A percentile compares a stretch with the other conserved stretches of the same genome.
Evolutionary conservation across 345 rosid species (phyloP).

Genomic region (Passiflora organensis): DNA sequence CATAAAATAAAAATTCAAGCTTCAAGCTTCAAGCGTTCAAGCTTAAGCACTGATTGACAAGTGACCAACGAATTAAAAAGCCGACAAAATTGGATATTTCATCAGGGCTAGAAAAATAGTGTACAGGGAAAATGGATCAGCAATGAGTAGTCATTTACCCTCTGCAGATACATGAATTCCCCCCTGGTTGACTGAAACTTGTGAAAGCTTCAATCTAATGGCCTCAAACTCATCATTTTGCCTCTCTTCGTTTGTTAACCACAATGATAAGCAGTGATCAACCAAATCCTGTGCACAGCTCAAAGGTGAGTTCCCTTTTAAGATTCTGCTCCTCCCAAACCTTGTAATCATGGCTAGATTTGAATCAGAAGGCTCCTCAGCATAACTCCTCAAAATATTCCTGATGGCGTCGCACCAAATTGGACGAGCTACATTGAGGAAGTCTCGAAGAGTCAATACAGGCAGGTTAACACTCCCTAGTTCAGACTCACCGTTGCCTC

Average conservation of each 20-base stretch:
- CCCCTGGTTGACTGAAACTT: slow-evolving; percentile 25
- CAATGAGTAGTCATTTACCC: slow-evolving; percentile 2
- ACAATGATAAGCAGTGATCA: slow-evolving; percentile 45
- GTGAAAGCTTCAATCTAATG: slow-evolving; percentile 45
- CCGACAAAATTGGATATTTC: no score
- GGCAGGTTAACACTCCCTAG: slow-evolving; percentile 84
- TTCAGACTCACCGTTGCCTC: slow-evolving; percentile 74
- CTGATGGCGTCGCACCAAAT: slow-evolving; percentile 73
- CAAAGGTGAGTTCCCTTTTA: slow-evolving; percentile 36
- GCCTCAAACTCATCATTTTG: slow-evolving; percentile 57
- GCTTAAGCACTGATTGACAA: no score
- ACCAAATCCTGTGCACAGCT: slow-evolving; percentile 55
- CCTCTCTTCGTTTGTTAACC: slow-evolving; percentile 68
- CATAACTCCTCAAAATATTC: slow-evolving; percentile 41
- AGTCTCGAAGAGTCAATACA: slow-evolving; percentile 47
- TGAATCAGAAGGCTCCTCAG: slow-evolving; percentile 58
- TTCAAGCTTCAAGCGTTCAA: no score
- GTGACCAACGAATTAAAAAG: no score
- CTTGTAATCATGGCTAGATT: slow-evolving; percentile 55
- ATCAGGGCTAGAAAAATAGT: no score
- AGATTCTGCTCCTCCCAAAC: slow-evolving; percentile 40
- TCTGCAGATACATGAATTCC: slow-evolving; percentile 7
- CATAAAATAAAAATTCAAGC: no score
- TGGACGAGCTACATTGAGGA: slow-evolving; percentile 72
- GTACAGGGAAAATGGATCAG: not conserved